Base-by-base conservation (phyloP, 2,329 filamentous ascomycete genomes). In the Capronia coronata region DNA sequence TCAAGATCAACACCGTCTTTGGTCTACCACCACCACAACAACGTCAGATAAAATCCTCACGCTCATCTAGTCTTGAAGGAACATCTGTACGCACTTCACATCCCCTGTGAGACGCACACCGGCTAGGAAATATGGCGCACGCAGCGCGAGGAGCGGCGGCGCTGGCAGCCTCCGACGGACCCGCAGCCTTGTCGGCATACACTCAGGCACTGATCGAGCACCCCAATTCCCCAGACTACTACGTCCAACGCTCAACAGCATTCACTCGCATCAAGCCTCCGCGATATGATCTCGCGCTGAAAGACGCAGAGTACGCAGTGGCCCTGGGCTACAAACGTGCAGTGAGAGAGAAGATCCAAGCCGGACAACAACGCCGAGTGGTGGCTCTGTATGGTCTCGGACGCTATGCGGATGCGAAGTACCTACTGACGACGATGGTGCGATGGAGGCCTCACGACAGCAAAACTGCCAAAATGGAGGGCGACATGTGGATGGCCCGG, bases 351-450 rank as follows among this genome's bases (percentile, higher is more conserved):
- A 76, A 85, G 23, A 87, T 96, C 65, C 75, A 82, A 39, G 79
- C 87, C n/a, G 84, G 87, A 1, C 87, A 96, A 62, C 80, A 93
- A 61, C 81, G 90, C 59, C 80, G 91, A 30, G 86, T 80, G 3
- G 79, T 94, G 10, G 78, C 84, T 9, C 74, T 91, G 21, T 86
- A 81, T 66, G 79, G 82, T 42, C 71, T 89, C 34, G 79, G 78
- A 27, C 76, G 79, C 46, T 87, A 82, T 60, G 88, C 83, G 2
- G 84, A 96, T 67, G 84, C 89, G 0, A 77, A 83, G 51, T 78
- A 81, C 58, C 79, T 90, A 56, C 80, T 90, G 16, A 71, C 68
- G n/a, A 67, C 75, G 23, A 74, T 82, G 35, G 71, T 71, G 52
- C 75, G 75, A 59, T 68, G 76, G 46, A 73, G 76, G 46, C 64